These are phyloP conservation scores for Furcasterigmium furcatum DNA, from an alignment of 2,329 filamentous ascomycete species.

Conservation along the genomic window DNA sequence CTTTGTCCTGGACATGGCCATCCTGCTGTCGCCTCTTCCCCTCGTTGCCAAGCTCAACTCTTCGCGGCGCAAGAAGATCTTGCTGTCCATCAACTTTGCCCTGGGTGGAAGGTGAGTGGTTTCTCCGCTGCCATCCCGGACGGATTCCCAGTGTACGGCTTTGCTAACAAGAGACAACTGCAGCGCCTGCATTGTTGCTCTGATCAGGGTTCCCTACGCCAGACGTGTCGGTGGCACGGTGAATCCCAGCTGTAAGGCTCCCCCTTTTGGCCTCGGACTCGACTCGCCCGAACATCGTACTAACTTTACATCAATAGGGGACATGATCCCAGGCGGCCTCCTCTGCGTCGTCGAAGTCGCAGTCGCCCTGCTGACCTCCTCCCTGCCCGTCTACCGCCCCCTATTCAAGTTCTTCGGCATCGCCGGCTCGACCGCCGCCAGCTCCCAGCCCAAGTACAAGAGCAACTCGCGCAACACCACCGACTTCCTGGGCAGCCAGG, in stretches of 20 bases:
- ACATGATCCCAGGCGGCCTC: slow-evolving; percentile 5
- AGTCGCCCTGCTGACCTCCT: slow-evolving; percentile 3
- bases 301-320: background rate
- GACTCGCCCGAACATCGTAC: background rate
- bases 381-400: slow-evolving; percentile 3
- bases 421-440: background rate
- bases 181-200: slow-evolving; percentile 5
- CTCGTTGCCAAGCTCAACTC: slow-evolving; percentile 3
- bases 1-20: slow-evolving; percentile 4
- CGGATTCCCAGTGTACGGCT: no score
- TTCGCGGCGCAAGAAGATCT: slow-evolving; percentile 1
- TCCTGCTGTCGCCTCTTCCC: slow-evolving; percentile 3
- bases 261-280: background rate
- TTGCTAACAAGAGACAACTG: background rate
- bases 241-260: slow-evolving; percentile 3
- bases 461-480: background rate
- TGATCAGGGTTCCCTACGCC: slow-evolving; percentile 5
- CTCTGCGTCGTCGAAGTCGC: slow-evolving; percentile 6
- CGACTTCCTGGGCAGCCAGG: slow-evolving; percentile 2
- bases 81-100: slow-evolving; percentile 6
- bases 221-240: slow-evolving; percentile 4
- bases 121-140: no score
- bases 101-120: slow-evolving; percentile 2
- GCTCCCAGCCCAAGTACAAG: slow-evolving; percentile 1
- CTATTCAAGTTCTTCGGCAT: background rate